Base-by-base conservation (phyloP, 1,284 basidiomycete genomes). In the Sporisorium sorghi region DNA sequence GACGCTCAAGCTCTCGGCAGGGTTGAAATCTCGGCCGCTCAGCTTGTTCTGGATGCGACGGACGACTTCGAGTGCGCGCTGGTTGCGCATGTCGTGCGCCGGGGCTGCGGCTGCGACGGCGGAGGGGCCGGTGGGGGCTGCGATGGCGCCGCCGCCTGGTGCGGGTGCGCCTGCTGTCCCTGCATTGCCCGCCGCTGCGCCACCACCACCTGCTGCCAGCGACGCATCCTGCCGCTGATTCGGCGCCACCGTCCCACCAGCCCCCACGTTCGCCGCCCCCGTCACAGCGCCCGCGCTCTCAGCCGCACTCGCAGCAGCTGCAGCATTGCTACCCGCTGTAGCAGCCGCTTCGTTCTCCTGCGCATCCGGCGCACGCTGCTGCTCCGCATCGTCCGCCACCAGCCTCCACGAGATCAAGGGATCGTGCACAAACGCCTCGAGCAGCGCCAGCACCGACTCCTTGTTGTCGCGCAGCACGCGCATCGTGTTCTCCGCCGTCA, bases 401-500 rank as follows among this genome's bases (percentile, higher is more conserved):
- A 83, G 52, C 72, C 88, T 85, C 88, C 88, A 89, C 54, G 86
- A 86, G 77, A 89, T 88, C 53, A 89, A 79, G 0, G 88, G 88
- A 77, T 89, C 88, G 78, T 89, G 88, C 12, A 89, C 88, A 71
- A 89, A 89, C 5, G 88, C 97, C 85, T 99, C 97, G 32, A 99
- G 88, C 23, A 99, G 93, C 12, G 97, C 97, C 91, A 99, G 93
- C 64, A 99, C 88, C 17, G 93, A 96, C 85, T 99, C 97, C 86
- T 96, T 94, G 87, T 99, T 99, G 66, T 93, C 93, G 33, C 97
- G 91, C 67, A 99, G 86, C 7, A 99, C 97, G 66, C 90, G 89
- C 97, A 99, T 99, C 39, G 94, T 94, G 78, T 96, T 96, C 84
- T 98, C 95, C 87, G 94, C 97, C 11, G 93, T 96, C 77, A 92